Evolutionary conservation across 2,329 filamentous ascomycete species (phyloP), one percentile per base, ranked within the genome.

Genomic region (Monilinia polystroma): DNA sequence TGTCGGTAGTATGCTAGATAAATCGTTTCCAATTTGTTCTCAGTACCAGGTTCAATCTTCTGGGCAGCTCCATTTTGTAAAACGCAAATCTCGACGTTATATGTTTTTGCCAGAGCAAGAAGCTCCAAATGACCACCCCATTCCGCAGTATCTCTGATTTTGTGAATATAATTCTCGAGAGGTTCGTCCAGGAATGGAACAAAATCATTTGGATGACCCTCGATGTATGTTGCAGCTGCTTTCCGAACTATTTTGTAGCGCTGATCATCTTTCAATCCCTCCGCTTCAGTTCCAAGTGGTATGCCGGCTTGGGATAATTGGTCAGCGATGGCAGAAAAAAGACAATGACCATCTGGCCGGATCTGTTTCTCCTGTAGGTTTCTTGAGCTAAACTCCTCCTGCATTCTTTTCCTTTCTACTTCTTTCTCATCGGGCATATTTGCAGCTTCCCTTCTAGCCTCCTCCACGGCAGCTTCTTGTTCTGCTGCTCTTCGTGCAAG

Each of bases 1-100:
- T 97, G 93, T 73, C 91, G 85, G 79, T 98, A 98, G 78, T 98
- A 99, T 47, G 93, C 94, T 78, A 99, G 78, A 94, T 95, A 98
- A 71, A 85, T 86, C 72, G 85, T 85, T 71, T 80, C 81, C 64
- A 78, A 76, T 29, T 79, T 81, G 63, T 80, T 75, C 4, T 78
- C 79, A 38, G 78, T 76, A 20, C 72, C 77, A 70, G 86, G 83
- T 73, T 84, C 82, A 69, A 98, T 91, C 72, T 85, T 89, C 77
- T 96, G 92, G 67, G 91, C 87, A 66, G 88, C 81, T 5, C 93
- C 92, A 76, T 94, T 90, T 74, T 97, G 93, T 69, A 99, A 81
- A 16, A 99, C 90, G 75, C 89, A 87, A 69, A 98, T 94, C 75
- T 90, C 86, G 14, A 95, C 87, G 3, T 85, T 86, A 74, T 96